Base-by-base conservation (phyloP, 2,329 filamentous ascomycete species). In the Beauveria varroae region DNA sequence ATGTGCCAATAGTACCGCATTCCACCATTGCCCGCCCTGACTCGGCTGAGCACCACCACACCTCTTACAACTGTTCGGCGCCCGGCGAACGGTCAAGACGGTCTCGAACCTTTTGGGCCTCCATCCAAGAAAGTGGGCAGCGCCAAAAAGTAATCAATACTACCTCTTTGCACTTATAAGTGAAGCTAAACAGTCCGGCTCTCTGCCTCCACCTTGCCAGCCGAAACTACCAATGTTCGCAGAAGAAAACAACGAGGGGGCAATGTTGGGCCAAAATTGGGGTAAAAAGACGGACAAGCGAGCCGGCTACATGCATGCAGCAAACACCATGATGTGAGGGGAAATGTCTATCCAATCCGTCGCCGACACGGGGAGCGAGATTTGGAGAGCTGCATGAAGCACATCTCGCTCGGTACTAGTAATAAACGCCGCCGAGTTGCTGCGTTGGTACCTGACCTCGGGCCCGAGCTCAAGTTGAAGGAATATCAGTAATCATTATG, bases 371-470 rank as follows among this genome's bases (percentile, higher is more conserved):
- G 49, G 43, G 30, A 49, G 40, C 9, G 40, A 43, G 52, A 43
- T 10, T 20, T 50, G 41, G 53, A 46, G 41, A 56, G 26, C 24
- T 30, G 53, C 52, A 22, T 55, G 6, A 34, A 12, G n/a, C 40
- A 24, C 37, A 20, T 40, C 1, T 34, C 26, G 16, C 40, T 34
- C n/a, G 18, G 4, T 41, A 43, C 28, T 26, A 24, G 10, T 16
- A 47, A 26, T 16, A 47, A 26, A 3, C 2, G 26, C 41, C 53
- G 24, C n/a, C 28, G 16, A 47, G 14, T 14, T 49, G 28, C 55
- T 57, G 55, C 55, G 44, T 47, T 49, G 55, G 55, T 57, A 57
- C 54, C 54, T 56, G 54, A 56, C 41, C 43, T 24, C 18, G 52
- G 16, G 41, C 54, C 40, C 20, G 41, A 55, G 53, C 53, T 53